Conservation (phyloP, 768 basidiomycete genomes). For the Imleria badia region DNA sequence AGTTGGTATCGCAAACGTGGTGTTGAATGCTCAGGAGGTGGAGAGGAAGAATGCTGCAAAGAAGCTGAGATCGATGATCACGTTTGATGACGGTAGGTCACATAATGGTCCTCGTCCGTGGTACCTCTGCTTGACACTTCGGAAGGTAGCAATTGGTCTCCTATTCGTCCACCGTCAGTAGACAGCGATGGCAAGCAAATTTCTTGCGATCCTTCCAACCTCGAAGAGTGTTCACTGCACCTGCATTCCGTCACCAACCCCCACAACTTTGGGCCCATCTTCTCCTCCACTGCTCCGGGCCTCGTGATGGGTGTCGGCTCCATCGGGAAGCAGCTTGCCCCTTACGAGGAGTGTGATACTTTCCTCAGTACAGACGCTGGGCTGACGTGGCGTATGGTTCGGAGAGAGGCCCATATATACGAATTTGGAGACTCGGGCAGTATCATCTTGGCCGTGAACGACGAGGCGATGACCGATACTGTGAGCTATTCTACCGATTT, state of each 20-base stretch:
- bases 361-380: slow-evolving; percentile 93
- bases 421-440: slow-evolving; percentile 93
- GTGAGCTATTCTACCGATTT: slow-evolving; percentile 81
- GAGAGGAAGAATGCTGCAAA: slow-evolving; percentile 70
- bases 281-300: slow-evolving; percentile 93
- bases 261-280: slow-evolving; percentile 92
- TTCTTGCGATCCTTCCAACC: slow-evolving; percentile 57
- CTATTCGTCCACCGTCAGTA: slow-evolving; percentile 56
- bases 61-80: slow-evolving; percentile 74
- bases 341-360: slow-evolving; percentile 88
- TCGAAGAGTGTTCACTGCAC: slow-evolving; percentile 76
- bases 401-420: slow-evolving; percentile 81
- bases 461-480: slow-evolving; percentile 72
- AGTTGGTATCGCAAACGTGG: slow-evolving; percentile 87
- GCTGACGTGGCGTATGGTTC: slow-evolving; percentile 78
- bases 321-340: slow-evolving; percentile 62
- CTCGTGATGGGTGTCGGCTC: slow-evolving; percentile 96
- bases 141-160: slow-evolving; percentile 70
- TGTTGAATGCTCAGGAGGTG: slow-evolving; percentile 81
- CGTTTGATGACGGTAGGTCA: slow-evolving; percentile 80
- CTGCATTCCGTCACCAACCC: slow-evolving; percentile 89
- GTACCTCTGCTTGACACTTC: not conserved
- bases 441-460: slow-evolving; percentile 77
- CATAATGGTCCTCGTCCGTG: not conserved
- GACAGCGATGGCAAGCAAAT: slow-evolving; percentile 63